Percentiles rank a stretch among this genome's conserved stretches.
Conservation (phyloP, 441 rosid species). For the Hura crepitans region DNA sequence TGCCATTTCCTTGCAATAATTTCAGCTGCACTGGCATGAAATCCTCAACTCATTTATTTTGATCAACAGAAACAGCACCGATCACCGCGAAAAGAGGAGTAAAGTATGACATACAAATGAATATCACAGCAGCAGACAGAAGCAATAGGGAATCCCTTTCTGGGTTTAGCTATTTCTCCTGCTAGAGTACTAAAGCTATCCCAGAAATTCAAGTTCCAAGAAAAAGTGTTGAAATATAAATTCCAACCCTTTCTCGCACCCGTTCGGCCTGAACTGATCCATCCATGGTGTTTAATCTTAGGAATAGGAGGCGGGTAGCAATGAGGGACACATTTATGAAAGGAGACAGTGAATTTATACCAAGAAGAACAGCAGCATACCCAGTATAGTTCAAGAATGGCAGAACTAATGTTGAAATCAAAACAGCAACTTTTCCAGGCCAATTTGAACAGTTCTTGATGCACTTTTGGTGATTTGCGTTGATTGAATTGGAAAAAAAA, state of each 20-base stretch:
- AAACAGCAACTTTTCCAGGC: slow-evolving; percentile 50
- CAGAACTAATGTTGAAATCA: slow-evolving; percentile 41
- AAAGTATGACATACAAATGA: slow-evolving; percentile 64
- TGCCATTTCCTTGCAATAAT: slow-evolving; percentile 47
- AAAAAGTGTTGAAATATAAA: slow-evolving; percentile 69
- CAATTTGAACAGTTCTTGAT: slow-evolving; percentile 39
- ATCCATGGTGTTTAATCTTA: slow-evolving; percentile 55
- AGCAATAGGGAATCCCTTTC: slow-evolving; percentile 57
- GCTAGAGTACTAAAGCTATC: slow-evolving; percentile 70
- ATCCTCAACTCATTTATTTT: slow-evolving; percentile 36
- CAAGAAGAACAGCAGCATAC: slow-evolving; percentile 53
- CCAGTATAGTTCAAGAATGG: slow-evolving; percentile 67
- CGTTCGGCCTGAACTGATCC: slow-evolving; percentile 55
- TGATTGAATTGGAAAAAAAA: background rate
- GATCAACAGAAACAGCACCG: slow-evolving; percentile 53
- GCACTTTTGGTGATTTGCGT: background rate
- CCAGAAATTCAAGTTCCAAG: slow-evolving; percentile 86
- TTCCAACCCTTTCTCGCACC: slow-evolving; percentile 62
- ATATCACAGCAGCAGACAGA: slow-evolving; percentile 51
- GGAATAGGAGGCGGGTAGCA: too few relatives aligned
- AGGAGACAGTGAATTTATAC: slow-evolving; percentile 61
- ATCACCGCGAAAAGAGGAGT: slow-evolving; percentile 72
- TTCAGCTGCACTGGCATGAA: slow-evolving; percentile 42
- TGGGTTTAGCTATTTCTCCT: slow-evolving; percentile 72
- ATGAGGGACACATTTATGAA: slow-evolving; percentile 57